Percentiles rank a stretch among this genome's conserved stretches.
Conservation (phyloP, 2,329 filamentous ascomycete species). For the Diaporthe capsici region DNA sequence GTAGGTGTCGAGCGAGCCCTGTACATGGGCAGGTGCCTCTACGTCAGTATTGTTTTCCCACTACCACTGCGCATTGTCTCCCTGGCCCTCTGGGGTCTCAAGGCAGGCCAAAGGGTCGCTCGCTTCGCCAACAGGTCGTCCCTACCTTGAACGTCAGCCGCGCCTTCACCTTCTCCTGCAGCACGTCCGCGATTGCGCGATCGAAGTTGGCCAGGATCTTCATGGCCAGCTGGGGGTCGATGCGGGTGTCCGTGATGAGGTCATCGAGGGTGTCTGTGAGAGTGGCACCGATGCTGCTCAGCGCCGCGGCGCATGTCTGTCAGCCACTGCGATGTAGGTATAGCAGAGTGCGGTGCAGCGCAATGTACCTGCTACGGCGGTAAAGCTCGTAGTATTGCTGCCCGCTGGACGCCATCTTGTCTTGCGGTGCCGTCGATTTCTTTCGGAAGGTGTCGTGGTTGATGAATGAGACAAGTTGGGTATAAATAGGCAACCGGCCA, state of each 20-base stretch:
- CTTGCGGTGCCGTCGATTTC: conserved; percentile 40
- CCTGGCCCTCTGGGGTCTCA: background rate
- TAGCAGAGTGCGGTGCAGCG: conserved; percentile 37
- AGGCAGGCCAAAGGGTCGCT: background rate
- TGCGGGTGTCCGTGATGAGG: conserved; percentile 92
- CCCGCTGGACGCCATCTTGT: conserved; percentile 63
- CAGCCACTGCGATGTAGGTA: conserved; percentile 44
- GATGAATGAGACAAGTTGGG: conserved; percentile 18
- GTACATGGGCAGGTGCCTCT: conserved; percentile 43
- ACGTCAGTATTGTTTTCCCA: conserved; percentile 29
- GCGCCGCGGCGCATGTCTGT: conserved; percentile 35
- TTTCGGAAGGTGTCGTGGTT: conserved; percentile 46
- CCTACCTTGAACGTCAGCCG: conserved; percentile 94
- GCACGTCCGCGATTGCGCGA: conserved; percentile 89
- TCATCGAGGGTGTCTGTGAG: conserved; percentile 98
- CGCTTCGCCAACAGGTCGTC: conserved; percentile 25
- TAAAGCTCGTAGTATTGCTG: conserved; percentile 93
- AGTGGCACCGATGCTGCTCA: conserved; percentile 85
- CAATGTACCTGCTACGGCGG: conserved; percentile 91
- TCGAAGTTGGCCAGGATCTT: conserved; percentile 98
- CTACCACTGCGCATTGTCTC: background rate
- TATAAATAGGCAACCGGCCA: conserved; percentile 17
- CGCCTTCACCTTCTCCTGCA: conserved; percentile 93
- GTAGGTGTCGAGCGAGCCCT: conserved; percentile 98
- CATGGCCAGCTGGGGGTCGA: conserved; percentile 98